These are phyloP conservation scores for Strobilomyces echinocephalus DNA, from an alignment of 768 basidiomycete genomes.

Conservation along the genomic window DNA sequence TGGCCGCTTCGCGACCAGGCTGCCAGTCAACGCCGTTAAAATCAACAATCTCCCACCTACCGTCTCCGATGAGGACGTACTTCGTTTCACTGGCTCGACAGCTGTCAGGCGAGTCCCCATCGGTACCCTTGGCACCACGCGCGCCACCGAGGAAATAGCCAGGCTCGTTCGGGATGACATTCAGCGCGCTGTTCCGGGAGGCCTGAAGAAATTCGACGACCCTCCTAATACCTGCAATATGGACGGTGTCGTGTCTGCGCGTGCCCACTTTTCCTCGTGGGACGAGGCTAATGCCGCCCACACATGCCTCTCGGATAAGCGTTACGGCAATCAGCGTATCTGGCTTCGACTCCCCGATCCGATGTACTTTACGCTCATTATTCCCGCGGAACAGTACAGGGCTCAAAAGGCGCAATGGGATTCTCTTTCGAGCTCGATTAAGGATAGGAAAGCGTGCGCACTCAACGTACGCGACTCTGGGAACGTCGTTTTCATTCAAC, in stretches of 20 bases:
- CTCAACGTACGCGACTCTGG: slow-evolving; percentile 28
- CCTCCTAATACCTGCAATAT: slow-evolving; percentile 13
- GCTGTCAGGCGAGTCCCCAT: slow-evolving; percentile 23
- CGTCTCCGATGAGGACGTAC: slow-evolving; percentile 23
- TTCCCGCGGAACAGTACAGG: slow-evolving; percentile 45
- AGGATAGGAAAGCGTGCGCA: slow-evolving; percentile 34
- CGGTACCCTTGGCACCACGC: slow-evolving; percentile 7
- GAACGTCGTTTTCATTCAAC: slow-evolving; percentile 35
- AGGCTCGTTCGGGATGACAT: slow-evolving; percentile 25
- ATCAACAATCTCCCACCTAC: slow-evolving; percentile 39
- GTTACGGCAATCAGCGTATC: slow-evolving; percentile 32
- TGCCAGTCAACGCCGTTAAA: slow-evolving; percentile 36
- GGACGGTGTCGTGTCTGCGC: slow-evolving; percentile 34
- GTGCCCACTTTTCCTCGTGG: slow-evolving; percentile 46
- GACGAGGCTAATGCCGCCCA: slow-evolving; percentile 42
- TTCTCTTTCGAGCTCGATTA: slow-evolving; percentile 33
- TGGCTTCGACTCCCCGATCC: slow-evolving; percentile 44
- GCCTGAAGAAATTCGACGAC: slow-evolving; percentile 26
- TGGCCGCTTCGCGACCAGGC: slow-evolving; percentile 23
- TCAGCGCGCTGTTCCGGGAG: slow-evolving; percentile 11
- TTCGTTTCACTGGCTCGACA: slow-evolving; percentile 29
- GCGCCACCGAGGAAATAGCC: slow-evolving; percentile 18
- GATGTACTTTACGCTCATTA: slow-evolving; percentile 46
- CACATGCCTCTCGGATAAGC: slow-evolving; percentile 32
- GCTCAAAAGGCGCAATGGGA: slow-evolving; percentile 51